Conservation (phyloP, 2,329 filamentous ascomycete species). For the Alternaria metachromatica region DNA sequence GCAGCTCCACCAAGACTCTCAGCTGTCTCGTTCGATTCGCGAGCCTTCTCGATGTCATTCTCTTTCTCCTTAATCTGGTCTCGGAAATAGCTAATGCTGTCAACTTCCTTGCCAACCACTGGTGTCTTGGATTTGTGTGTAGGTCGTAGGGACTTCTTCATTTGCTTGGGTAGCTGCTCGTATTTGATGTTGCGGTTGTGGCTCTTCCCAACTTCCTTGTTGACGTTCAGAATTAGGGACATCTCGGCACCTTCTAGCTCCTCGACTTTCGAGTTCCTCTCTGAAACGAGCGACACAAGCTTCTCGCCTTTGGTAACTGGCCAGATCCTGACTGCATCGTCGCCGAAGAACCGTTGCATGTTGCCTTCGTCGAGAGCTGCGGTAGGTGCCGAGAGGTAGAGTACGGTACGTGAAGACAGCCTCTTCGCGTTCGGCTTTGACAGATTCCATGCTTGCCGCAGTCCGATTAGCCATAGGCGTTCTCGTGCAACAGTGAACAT, state of each 20-base stretch:
- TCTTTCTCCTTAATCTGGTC: constrained; percentile 77
- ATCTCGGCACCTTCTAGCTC: constrained; percentile 88
- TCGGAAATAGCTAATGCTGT: constrained; percentile 91
- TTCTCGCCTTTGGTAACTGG: constrained; percentile 78
- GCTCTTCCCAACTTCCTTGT: constrained; percentile 72
- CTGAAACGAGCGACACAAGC: constrained; percentile 79
- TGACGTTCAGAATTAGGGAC: constrained; percentile 80
- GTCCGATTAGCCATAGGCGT: constrained; percentile 87
- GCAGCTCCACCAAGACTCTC: constrained; percentile 66
- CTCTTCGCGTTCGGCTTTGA: constrained; percentile 84
- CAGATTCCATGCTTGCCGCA: constrained; percentile 89
- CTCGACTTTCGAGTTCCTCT: constrained; percentile 80
- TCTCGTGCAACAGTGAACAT: constrained; percentile 89
- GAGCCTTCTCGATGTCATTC: constrained; percentile 72
- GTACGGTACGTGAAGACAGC: constrained; percentile 86
- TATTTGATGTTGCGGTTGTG: constrained; percentile 55
- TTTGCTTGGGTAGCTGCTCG: constrained; percentile 59
- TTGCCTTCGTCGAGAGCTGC: constrained; percentile 79
- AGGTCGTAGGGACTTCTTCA: constrained; percentile 66
- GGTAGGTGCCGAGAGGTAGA: constrained; percentile 84
- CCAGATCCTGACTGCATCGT: constrained; percentile 84
- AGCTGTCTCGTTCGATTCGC: constrained; percentile 69
- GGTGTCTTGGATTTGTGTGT: constrained; percentile 45
- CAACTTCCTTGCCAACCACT: constrained; percentile 84
- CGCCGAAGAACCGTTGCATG: constrained; percentile 79